A percentile compares a stretch with the other conserved stretches of the same genome.
These are phyloP conservation scores for Penicillium simplicissimum DNA, from an alignment of 495 filamentous ascomycete species.

Conservation along the genomic window DNA sequence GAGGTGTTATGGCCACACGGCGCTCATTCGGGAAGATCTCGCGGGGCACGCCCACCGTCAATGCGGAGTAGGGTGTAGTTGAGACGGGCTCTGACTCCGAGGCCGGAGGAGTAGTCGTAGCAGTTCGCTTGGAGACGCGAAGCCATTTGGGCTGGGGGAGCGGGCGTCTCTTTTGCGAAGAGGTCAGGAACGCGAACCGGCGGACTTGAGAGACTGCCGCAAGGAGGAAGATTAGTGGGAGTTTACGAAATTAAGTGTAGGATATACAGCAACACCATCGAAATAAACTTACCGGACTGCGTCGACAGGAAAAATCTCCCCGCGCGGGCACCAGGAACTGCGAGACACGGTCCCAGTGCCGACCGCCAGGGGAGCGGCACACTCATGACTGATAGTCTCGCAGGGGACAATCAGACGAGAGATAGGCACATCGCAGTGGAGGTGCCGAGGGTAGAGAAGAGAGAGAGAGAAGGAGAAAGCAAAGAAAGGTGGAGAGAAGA, in stretches of 20 bases:
- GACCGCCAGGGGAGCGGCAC: constrained; percentile 32
- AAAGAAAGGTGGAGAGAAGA: constrained; percentile 2
- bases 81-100: constrained; percentile 57
- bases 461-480: constrained; percentile 3
- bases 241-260: background rate
- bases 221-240: constrained; percentile 11
- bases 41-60: constrained; percentile 70
- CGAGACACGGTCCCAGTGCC: constrained; percentile 37
- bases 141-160: constrained; percentile 19
- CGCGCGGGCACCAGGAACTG: constrained; percentile 25
- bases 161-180: constrained; percentile 10
- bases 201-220: constrained; percentile 21
- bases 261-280: background rate
- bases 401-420: constrained; percentile 8
- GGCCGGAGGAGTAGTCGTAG: constrained; percentile 26
- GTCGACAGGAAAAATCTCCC: constrained; percentile 26
- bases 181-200: constrained; percentile 10
- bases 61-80: constrained; percentile 62
- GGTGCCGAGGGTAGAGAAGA: background rate
- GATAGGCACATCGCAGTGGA: constrained; percentile 8
- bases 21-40: constrained; percentile 72
- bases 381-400: constrained; percentile 31
- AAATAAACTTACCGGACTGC: constrained; percentile 27
- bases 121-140: constrained; percentile 25
- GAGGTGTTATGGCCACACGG: constrained; percentile 76